Evolutionary conservation across 176 grass and related monocot genomes (phyloP).

Genomic region (Oryza officinalis): DNA sequence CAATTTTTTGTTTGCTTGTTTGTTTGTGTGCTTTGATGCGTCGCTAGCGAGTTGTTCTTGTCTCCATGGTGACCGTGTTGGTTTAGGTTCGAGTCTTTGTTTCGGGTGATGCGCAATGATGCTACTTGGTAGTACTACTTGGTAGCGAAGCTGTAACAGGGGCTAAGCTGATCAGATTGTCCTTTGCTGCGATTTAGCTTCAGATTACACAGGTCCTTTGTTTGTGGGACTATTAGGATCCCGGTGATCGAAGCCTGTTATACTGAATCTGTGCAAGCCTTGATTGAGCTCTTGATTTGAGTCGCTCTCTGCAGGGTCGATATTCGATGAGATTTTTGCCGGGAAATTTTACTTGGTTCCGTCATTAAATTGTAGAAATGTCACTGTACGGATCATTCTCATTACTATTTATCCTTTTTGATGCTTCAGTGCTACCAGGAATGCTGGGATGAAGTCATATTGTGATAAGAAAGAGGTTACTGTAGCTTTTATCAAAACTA

Average conservation of each 20-base stretch:
- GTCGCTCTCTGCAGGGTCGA: background rate
- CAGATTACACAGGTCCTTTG: background rate
- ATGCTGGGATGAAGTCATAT: constrained; percentile 27
- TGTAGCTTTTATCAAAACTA: constrained; percentile 16
- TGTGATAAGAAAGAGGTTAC: background rate
- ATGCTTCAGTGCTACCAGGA: constrained; percentile 36
- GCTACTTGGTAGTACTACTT: background rate
- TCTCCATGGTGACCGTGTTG: background rate
- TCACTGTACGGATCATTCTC: background rate
- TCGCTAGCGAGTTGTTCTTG: background rate
- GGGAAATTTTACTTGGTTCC: background rate
- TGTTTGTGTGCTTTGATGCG: background rate
- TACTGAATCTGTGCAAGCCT: background rate
- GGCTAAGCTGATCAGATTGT: background rate
- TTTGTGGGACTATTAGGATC: background rate
- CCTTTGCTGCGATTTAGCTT: background rate
- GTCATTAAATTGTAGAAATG: background rate
- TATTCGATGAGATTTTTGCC: background rate
- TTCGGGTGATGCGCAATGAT: background rate
- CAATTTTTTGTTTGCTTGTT: background rate
- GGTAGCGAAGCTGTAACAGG: background rate
- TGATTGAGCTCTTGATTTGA: background rate
- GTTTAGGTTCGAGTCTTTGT: background rate
- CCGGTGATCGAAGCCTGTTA: background rate
- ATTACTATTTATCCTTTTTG: constrained; percentile 1